Conservation (phyloP, 176 grass and related monocot genomes). For the Saccharum spontaneum region DNA sequence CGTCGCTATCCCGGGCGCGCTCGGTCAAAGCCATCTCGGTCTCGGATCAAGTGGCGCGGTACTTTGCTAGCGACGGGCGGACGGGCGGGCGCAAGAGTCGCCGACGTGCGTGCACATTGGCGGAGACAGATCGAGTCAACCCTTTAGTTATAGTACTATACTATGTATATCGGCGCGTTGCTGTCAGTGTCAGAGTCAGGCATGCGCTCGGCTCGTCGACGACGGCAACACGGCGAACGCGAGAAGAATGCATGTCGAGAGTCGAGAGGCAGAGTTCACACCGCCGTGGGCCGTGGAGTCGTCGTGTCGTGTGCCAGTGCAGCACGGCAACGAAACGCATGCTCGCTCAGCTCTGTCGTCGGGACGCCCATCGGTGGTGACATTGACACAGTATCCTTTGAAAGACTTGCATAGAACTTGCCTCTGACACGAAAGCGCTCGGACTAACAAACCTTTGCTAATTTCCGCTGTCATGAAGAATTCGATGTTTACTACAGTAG, state of each 20-base stretch:
- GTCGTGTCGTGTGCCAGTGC: neutral
- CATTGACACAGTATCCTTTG: neutral
- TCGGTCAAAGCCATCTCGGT: conserved; percentile 2
- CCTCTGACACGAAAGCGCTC: neutral
- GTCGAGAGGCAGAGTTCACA: conserved; percentile 21
- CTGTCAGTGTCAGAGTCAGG: neutral
- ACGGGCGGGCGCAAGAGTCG: neutral
- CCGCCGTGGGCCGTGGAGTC: neutral
- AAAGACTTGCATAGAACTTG: neutral
- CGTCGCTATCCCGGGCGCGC: neutral
- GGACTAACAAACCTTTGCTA: neutral
- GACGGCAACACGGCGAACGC: neutral
- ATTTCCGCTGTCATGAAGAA: neutral
- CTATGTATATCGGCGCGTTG: neutral
- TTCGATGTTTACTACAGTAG: neutral
- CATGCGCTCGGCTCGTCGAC: neutral
- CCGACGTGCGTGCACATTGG: conserved; percentile 25
- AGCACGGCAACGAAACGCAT: neutral
- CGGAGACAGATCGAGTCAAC: conserved; percentile 6
- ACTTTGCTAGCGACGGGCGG: neutral
- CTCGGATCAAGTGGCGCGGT: conserved; percentile 8
- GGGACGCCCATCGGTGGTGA: neutral
- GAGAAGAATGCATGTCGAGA: neutral
- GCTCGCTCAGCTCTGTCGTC: neutral
- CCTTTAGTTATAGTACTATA: neutral